These are phyloP conservation scores for Sarocladiaceae sp. DNA, from an alignment of 2,329 filamentous ascomycete species.

Conservation along the genomic window DNA sequence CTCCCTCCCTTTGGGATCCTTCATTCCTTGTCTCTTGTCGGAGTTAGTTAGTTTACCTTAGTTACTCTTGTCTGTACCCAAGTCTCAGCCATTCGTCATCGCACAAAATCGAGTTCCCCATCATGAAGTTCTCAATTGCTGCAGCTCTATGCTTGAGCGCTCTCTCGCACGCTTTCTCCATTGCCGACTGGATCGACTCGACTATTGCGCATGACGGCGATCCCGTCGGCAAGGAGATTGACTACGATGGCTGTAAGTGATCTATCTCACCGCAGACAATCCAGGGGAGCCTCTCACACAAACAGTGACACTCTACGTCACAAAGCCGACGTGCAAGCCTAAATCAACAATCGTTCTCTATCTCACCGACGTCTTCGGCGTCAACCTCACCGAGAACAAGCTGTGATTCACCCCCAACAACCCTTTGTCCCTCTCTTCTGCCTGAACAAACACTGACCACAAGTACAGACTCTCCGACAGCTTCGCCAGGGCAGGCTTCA, in stretches of 20 bases:
- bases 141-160: neutral
- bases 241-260: constrained; percentile 8
- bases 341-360: constrained; percentile 15
- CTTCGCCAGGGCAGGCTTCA: constrained; percentile 21
- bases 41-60: too few species aligned
- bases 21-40: too few species aligned
- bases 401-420: neutral
- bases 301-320: constrained; percentile 13
- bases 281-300: too few species aligned
- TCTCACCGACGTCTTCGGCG: constrained; percentile 21
- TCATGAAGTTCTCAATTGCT: neutral
- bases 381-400: constrained; percentile 15
- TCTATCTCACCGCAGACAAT: neutral
- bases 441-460: neutral
- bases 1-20: too few species aligned
- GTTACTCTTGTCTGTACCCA: too few species aligned
- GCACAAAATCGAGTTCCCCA: too few species aligned
- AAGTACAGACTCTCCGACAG: constrained; percentile 18
- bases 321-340: constrained; percentile 6
- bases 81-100: too few species aligned
- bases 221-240: constrained; percentile 10
- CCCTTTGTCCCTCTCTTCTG: neutral
- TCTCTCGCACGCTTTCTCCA: neutral
- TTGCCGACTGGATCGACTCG: constrained; percentile 3
- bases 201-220: constrained; percentile 13